Percentiles rank a stretch among this genome's conserved stretches.
Evolutionary conservation across 108 stramenopile genomes (phyloP).

Genomic region (Cylindrotheca closterium): DNA sequence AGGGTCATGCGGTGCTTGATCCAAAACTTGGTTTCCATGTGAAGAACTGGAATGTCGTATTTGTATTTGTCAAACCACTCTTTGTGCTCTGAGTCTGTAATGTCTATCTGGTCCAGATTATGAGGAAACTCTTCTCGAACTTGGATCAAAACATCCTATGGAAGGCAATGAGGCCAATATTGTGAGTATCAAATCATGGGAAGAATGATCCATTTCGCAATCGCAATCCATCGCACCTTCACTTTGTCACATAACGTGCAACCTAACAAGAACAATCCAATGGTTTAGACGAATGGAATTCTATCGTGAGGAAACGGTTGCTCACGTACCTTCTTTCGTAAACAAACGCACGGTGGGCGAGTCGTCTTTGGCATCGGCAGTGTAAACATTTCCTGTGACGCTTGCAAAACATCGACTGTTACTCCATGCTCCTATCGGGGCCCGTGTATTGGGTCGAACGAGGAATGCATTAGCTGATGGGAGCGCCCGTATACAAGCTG

Average conservation of each 20-base stretch:
- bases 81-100: conserved; percentile 67
- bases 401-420: conserved; percentile 39
- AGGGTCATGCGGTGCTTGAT: conserved; percentile 65
- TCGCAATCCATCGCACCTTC: conserved; percentile 15
- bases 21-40: conserved; percentile 75
- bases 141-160: conserved; percentile 44
- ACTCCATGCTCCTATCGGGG: no score
- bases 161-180: not conserved
- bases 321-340: conserved; percentile 81
- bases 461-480: no score
- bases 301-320: not conserved
- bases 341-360: conserved; percentile 57
- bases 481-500: no score
- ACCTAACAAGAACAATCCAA: no score
- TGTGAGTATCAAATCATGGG: not conserved
- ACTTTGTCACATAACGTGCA: conserved; percentile 86
- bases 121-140: conserved; percentile 60
- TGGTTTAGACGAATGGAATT: not conserved
- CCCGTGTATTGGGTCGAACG: no score
- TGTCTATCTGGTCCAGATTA: conserved; percentile 75
- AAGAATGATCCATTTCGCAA: conserved; percentile 9
- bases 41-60: conserved; percentile 86
- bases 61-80: conserved; percentile 75
- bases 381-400: conserved; percentile 69
- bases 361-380: conserved; percentile 6